These are phyloP conservation scores for Leishmania turanica DNA, from an alignment of 208 protist species.

Conservation along the genomic window DNA sequence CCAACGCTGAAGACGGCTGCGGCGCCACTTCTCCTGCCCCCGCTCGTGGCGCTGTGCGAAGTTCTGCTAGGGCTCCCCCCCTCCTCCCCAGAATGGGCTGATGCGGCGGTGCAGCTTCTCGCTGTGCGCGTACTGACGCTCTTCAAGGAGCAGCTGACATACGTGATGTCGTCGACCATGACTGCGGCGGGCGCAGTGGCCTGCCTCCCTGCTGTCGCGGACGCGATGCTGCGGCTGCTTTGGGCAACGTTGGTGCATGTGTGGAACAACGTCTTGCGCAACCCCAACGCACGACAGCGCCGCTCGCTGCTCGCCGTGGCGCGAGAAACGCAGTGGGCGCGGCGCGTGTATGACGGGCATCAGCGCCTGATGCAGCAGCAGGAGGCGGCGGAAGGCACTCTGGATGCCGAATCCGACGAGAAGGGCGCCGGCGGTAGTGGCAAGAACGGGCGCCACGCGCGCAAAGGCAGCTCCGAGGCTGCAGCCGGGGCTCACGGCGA, in stretches of 20 bases:
- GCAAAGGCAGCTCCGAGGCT: not conserved
- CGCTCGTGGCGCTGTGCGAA: constrained; percentile 66
- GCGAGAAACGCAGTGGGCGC: constrained; percentile 24
- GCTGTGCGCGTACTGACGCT: constrained; percentile 54
- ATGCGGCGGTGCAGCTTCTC: constrained; percentile 67
- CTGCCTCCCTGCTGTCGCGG: constrained; percentile 7
- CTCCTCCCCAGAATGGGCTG: constrained; percentile 45
- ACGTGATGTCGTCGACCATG: constrained; percentile 9
- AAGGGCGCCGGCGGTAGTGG: constrained; percentile 7
- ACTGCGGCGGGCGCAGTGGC: not conserved
- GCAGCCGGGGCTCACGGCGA: not conserved
- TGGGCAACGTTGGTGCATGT: constrained; percentile 52
- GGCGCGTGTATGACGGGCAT: constrained; percentile 38
- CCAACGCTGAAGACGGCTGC: constrained; percentile 39
- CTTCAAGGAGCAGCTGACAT: constrained; percentile 39
- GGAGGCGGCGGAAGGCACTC: not conserved
- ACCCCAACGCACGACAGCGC: constrained; percentile 59
- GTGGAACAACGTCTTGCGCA: constrained; percentile 57
- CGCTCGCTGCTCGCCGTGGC: constrained; percentile 35
- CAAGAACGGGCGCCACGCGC: constrained; percentile 6
- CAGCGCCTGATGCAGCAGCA: constrained; percentile 6
- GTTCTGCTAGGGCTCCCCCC: constrained; percentile 22
- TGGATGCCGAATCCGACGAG: not conserved
- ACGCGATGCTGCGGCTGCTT: constrained; percentile 48
- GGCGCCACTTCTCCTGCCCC: constrained; percentile 44